phyloP scores from a whole-genome alignment of 768 basidiomycete species.

The Tulasnella sp. region DNA sequence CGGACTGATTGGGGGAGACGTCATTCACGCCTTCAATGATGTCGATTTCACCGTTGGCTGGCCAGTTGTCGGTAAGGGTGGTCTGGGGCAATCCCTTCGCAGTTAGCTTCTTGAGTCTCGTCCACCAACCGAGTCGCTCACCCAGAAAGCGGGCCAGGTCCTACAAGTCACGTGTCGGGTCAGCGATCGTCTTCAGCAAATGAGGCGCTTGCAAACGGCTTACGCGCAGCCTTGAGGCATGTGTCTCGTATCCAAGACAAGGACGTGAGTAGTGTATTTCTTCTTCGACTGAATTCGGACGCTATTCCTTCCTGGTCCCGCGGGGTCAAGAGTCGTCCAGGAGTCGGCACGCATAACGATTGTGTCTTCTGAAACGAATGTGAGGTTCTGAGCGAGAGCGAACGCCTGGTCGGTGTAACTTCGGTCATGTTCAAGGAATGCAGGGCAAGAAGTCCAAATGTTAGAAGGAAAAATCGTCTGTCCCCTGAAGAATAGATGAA shows the following conservation, averaged over 20 bases:
- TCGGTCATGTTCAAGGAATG: neutral
- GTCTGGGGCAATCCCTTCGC: neutral
- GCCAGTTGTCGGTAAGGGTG: neutral
- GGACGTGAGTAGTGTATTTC: slow-evolving; percentile 22
- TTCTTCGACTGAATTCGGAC: slow-evolving; percentile 35
- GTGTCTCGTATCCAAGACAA: slow-evolving; percentile 28
- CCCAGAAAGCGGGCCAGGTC: slow-evolving; percentile 40
- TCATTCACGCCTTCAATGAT: slow-evolving; percentile 39
- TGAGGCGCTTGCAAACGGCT: neutral
- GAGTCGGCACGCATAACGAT: slow-evolving; percentile 35
- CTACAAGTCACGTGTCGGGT: neutral
- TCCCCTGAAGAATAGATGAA: neutral
- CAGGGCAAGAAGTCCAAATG: neutral
- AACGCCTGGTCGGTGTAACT: slow-evolving; percentile 30
- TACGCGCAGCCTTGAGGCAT: slow-evolving; percentile 35
- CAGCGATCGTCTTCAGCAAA: neutral
- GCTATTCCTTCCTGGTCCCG: slow-evolving; percentile 34
- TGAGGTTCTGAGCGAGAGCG: slow-evolving; percentile 32
- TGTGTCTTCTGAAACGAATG: slow-evolving; percentile 30
- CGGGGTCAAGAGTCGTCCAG: slow-evolving; percentile 30
- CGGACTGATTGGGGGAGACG: slow-evolving; percentile 33
- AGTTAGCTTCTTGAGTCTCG: neutral
- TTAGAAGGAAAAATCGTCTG: neutral
- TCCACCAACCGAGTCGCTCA: neutral
- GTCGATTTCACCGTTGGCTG: slow-evolving; percentile 37